phyloP scores from a whole-genome alignment of 768 basidiomycete genomes.

The Tylopilus balloui region DNA sequence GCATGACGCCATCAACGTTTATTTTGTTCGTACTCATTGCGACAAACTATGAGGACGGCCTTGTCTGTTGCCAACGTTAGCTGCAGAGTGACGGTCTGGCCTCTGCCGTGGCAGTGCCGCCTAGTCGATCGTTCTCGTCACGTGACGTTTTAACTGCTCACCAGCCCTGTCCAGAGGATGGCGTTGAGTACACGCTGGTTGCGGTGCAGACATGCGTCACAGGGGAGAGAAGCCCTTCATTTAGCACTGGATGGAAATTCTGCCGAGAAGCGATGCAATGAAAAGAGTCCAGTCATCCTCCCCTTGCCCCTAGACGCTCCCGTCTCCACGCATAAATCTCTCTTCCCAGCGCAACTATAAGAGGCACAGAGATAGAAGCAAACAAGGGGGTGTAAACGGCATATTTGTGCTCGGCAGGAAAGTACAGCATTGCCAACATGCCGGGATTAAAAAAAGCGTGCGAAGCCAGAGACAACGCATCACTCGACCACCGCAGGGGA shows the following conservation, averaged over 20 bases:
- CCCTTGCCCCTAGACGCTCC: constrained; percentile 13
- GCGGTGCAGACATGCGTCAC: constrained; percentile 12
- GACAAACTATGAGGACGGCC: constrained; percentile 2
- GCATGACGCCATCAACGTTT: constrained; percentile 66
- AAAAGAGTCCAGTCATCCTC: constrained; percentile 9
- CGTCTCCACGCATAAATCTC: constrained; percentile 65
- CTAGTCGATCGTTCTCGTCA: constrained; percentile 18
- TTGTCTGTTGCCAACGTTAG: constrained; percentile 7
- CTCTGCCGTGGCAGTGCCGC: constrained; percentile 1
- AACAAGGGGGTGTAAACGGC: constrained; percentile 96
- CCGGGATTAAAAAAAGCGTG: constrained; percentile 95
- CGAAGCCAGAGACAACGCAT: constrained; percentile 63
- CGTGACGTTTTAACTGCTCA: no score
- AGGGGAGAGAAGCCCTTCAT: constrained; percentile 9
- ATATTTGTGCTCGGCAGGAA: constrained; percentile 96
- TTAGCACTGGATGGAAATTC: constrained; percentile 5
- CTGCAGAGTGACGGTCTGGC: background rate
- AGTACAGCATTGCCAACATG: constrained; percentile 94
- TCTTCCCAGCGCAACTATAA: constrained; percentile 67
- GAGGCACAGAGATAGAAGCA: constrained; percentile 81
- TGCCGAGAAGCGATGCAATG: constrained; percentile 2
- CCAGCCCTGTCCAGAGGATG: background rate
- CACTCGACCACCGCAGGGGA: constrained; percentile 55
- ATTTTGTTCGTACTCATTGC: constrained; percentile 44
- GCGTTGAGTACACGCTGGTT: constrained; percentile 14